Evolutionary conservation across 2,329 filamentous ascomycete genomes (phyloP).

Genomic region (Cladosporium sp.): DNA sequence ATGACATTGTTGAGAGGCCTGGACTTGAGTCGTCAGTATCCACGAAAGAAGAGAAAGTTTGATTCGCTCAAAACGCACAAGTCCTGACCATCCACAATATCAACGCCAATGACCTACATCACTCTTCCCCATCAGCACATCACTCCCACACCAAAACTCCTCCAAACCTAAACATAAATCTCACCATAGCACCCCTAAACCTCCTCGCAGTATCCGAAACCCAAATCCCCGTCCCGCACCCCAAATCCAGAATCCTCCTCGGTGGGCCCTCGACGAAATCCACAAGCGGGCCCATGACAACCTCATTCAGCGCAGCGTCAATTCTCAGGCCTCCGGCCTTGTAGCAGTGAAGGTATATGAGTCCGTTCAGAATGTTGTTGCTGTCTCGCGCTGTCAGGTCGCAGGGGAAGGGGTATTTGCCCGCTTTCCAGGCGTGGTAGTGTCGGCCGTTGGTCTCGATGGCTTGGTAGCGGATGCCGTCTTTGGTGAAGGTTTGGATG

Average conservation of each 20-base stretch:
- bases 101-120: not conserved
- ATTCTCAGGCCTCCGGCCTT: not conserved
- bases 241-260: constrained; percentile 55
- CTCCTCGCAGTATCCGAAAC: constrained; percentile 68
- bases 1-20: not conserved
- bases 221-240: constrained; percentile 92
- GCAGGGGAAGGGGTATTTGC: constrained; percentile 8
- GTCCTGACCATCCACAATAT: not conserved
- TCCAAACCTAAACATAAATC: constrained; percentile 45
- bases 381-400: not conserved
- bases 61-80: too few relatives aligned
- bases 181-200: not conserved
- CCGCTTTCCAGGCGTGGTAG: constrained; percentile 6
- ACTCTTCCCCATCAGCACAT: too few relatives aligned
- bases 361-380: not conserved
- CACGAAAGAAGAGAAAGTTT: too few relatives aligned
- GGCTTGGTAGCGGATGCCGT: not conserved
- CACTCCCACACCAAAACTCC: too few relatives aligned
- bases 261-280: not conserved
- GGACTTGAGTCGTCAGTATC: not conserved
- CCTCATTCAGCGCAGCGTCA: too few relatives aligned
- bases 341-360: not conserved
- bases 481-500: not conserved
- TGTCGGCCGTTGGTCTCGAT: not conserved
- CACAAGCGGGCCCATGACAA: not conserved